Evolutionary conservation across 371 early-diverging fungal genomes (phyloP), one percentile per base, ranked within the genome.

Genomic region (Mucor lusitanicus): DNA sequence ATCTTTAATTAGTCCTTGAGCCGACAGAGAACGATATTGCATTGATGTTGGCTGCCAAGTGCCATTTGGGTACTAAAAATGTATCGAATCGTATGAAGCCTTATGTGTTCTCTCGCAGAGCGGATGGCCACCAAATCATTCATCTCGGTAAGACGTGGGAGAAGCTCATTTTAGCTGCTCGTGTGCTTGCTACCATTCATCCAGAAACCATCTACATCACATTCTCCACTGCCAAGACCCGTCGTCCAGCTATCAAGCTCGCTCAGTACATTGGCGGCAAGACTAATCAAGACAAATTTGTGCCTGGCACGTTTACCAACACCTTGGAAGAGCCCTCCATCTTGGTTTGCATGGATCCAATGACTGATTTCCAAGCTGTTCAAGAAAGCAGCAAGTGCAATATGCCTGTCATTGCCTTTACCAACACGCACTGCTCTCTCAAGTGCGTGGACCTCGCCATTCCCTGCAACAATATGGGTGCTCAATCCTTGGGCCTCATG

Each of bases 231-330:
- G 90, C 95, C 68, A 98, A 95, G 81, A 99, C 99, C 72, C 97
- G 97, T 88, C 97, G 99, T 86, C 99, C 99, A 63, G 99, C 96
- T 67, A 88, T 96, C 67, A 99, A 99, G 90, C 99, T 96, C 85
- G 97, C 98, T 65, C 91, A 94, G 75, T 93, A 95, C 90, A 96
- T 96, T 73, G 98, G 98, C 67, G 95, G 96, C 60, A 95, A 95
- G 79, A 97, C 99, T 76, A 93, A 98, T 69, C 98, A 98, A 63
- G 99, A 99, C 81, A 94, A 99, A 73, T 99, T 99, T 94, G 98
- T 99, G 78, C 99, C 99, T 70, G 99, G 99, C 88, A 98, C 97
- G 81, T 99, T 99, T 89, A 99, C 99, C 78, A 99, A 99, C 88
- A 95, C 98, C 88, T 95, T 94, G 85, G 92, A 94, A 81, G 99